Percentiles rank a stretch among this genome's conserved stretches.
phyloP scores from a whole-genome alignment of 495 filamentous ascomycete genomes.

The Glarea lozoyensis region DNA sequence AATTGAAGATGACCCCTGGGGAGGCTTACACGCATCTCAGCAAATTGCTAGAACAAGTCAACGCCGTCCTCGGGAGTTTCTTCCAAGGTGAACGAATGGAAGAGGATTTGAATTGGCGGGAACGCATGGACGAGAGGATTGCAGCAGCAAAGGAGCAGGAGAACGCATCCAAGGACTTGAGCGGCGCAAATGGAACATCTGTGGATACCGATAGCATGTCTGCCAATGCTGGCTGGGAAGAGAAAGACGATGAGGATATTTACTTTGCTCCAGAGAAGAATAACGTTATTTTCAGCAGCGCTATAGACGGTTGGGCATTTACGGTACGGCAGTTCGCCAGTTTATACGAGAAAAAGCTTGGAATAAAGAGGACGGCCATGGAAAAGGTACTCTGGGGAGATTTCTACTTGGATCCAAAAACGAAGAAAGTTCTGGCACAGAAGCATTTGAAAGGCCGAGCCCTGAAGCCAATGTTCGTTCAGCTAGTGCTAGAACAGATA shows the following conservation, averaged over 20 bases:
- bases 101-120: constrained; percentile 93
- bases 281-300: constrained; percentile 97
- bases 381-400: constrained; percentile 98
- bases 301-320: constrained; percentile 97
- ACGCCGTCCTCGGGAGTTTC: constrained; percentile 95
- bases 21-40: constrained; percentile 89
- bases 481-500: constrained; percentile 89
- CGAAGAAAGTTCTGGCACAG: constrained; percentile 78
- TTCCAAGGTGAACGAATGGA: constrained; percentile 99
- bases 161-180: constrained; percentile 34
- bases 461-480: constrained; percentile 96
- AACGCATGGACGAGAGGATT: constrained; percentile 79
- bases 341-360: constrained; percentile 93
- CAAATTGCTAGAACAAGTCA: constrained; percentile 88
- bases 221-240: constrained; percentile 65
- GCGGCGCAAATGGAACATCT: constrained; percentile 31
- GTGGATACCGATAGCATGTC: constrained; percentile 24
- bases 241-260: constrained; percentile 91
- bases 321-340: constrained; percentile 89
- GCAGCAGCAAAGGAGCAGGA: constrained; percentile 43
- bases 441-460: constrained; percentile 90
- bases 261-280: constrained; percentile 98
- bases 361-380: constrained; percentile 81
- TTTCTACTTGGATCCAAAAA: constrained; percentile 94
- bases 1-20: constrained; percentile 80